Conservation (phyloP, 2,329 filamentous ascomycete species). For the Penicillium sp. region DNA sequence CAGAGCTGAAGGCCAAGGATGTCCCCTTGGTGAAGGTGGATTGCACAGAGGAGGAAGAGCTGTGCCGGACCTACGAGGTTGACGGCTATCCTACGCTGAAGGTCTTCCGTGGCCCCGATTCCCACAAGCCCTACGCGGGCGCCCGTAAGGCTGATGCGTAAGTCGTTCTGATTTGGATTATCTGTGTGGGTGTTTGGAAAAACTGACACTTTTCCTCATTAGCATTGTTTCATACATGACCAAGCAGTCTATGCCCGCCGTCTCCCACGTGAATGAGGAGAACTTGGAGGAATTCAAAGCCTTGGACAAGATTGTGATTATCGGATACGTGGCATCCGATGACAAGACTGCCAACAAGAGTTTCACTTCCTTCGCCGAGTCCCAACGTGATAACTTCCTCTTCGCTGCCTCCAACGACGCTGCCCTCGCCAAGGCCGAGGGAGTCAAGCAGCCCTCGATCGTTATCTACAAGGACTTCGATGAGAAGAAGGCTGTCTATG, state of each 20-base stretch:
- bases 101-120: constrained; percentile 90
- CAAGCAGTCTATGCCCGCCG: constrained; percentile 92
- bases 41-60: constrained; percentile 89
- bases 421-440: constrained; percentile 81
- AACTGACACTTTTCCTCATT: constrained; percentile 17
- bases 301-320: constrained; percentile 90
- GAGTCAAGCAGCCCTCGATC: constrained; percentile 77
- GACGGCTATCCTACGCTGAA: constrained; percentile 99
- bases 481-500: constrained; percentile 85
- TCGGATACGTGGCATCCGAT: constrained; percentile 77
- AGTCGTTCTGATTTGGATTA: constrained; percentile 25
- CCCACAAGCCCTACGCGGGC: constrained; percentile 76
- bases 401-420: constrained; percentile 86
- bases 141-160: constrained; percentile 78
- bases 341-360: constrained; percentile 84
- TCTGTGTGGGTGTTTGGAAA: background rate
- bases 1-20: constrained; percentile 48
- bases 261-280: constrained; percentile 76
- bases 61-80: constrained; percentile 85
- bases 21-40: constrained; percentile 57
- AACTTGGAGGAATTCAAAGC: constrained; percentile 95
- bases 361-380: constrained; percentile 68
- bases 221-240: constrained; percentile 84
- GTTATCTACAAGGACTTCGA: constrained; percentile 98
- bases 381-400: constrained; percentile 83